These are phyloP conservation scores for Sanguinoderma infundibulare DNA, from an alignment of 1,284 basidiomycete species.

Conservation along the genomic window DNA sequence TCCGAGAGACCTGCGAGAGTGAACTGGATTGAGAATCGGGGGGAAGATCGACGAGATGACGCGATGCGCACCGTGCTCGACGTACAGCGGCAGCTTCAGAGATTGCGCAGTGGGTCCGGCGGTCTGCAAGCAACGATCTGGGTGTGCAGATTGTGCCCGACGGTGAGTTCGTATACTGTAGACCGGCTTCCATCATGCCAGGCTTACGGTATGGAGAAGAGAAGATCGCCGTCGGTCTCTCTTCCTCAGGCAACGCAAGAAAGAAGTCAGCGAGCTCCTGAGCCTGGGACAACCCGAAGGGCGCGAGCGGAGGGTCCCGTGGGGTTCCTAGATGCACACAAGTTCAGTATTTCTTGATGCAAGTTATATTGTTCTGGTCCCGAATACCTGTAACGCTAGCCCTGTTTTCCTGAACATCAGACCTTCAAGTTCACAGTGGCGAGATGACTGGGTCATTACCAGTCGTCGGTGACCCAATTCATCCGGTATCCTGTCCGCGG, in stretches of 20 bases:
- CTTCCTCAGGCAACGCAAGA: conserved; percentile 61
- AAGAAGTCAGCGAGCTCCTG: conserved; percentile 73
- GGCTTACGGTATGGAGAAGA: conserved; percentile 79
- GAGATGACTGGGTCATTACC: conserved; percentile 45
- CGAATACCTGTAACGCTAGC: conserved; percentile 61
- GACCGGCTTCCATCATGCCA: background rate
- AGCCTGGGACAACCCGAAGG: conserved; percentile 79
- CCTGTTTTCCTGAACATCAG: conserved; percentile 42
- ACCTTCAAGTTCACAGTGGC: background rate
- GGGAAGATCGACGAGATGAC: too few species aligned
- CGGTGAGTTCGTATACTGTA: background rate
- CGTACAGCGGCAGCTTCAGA: conserved; percentile 69
- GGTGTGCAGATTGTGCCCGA: background rate
- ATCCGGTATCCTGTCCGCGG: conserved; percentile 63
- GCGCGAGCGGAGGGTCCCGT: conserved; percentile 80
- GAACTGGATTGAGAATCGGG: background rate
- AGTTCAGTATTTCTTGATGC: background rate
- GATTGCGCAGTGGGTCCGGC: conserved; percentile 64
- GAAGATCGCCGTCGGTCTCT: conserved; percentile 78
- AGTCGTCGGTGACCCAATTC: conserved; percentile 71
- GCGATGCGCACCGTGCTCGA: conserved; percentile 69
- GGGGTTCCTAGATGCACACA: conserved; percentile 46
- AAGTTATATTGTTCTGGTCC: background rate
- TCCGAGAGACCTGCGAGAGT: conserved; percentile 85
- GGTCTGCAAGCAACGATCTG: conserved; percentile 88